Conservation (phyloP, 2,329 filamentous ascomycete species). For the Pseudogymnoascus sp. region DNA sequence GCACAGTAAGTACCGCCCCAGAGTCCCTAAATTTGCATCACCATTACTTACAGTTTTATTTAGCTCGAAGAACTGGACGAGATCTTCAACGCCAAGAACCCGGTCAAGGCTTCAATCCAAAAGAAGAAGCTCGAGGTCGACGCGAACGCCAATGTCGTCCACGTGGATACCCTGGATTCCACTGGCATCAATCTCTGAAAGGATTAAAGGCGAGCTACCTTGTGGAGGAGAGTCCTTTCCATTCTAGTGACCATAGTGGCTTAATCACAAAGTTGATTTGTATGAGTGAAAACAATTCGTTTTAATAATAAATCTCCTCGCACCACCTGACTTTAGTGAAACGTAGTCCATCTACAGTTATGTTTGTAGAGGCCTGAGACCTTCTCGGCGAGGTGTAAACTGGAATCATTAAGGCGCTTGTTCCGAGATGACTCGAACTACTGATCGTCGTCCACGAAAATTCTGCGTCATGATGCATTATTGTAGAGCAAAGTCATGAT, state of each 20-base stretch:
- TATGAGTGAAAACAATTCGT: not conserved
- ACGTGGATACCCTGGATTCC: not conserved
- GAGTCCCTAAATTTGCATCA: not conserved
- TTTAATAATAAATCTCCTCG: not conserved
- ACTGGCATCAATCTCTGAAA: not conserved
- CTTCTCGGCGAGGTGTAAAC: not conserved
- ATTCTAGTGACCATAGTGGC: not conserved
- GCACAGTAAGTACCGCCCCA: slow-evolving; percentile 27
- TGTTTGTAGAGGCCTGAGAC: not conserved
- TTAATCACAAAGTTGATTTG: not conserved
- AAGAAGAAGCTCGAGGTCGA: slow-evolving; percentile 35
- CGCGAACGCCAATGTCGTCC: slow-evolving; percentile 19
- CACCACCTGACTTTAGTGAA: not conserved
- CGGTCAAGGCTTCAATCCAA: slow-evolving; percentile 37
- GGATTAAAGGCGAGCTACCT: not conserved
- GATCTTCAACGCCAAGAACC: slow-evolving; percentile 38
- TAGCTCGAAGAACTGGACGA: slow-evolving; percentile 44
- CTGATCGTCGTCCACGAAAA: too few species aligned
- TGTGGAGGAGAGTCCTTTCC: not conserved
- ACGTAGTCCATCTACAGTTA: not conserved
- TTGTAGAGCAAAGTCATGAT: not conserved
- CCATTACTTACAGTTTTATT: not conserved
- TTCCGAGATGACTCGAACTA: not conserved
- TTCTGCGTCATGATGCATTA: not conserved
- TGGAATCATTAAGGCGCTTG: not conserved